These are phyloP conservation scores for Chrysopogon serrulatus DNA, from an alignment of 176 grass and related monocot genomes.

Conservation along the genomic window DNA sequence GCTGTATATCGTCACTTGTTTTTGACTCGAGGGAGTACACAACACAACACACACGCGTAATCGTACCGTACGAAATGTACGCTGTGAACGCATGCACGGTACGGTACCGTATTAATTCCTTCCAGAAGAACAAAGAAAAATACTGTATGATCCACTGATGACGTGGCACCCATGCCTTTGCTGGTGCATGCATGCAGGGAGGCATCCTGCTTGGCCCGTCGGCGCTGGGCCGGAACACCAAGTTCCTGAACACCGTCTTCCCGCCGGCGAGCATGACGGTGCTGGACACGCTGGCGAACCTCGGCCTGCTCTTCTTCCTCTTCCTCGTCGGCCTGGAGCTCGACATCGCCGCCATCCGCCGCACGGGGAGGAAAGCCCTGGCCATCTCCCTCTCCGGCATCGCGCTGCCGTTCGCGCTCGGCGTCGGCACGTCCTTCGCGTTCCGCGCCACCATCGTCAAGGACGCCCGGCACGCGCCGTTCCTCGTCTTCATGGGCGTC, in stretches of 20 bases:
- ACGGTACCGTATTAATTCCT: background rate
- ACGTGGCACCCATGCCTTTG: background rate
- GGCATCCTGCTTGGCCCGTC: constrained; percentile 70
- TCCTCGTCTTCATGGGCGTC: constrained; percentile 83
- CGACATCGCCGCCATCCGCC: constrained; percentile 58
- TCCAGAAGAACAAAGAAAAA: background rate
- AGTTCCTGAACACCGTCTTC: constrained; percentile 58
- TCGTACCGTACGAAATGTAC: background rate
- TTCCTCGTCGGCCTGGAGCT: constrained; percentile 85
- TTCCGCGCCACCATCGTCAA: constrained; percentile 55
- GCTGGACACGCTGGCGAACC: constrained; percentile 70
- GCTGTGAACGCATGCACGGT: background rate
- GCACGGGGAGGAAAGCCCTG: constrained; percentile 54
- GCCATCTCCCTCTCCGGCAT: constrained; percentile 56
- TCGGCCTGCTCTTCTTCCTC: constrained; percentile 77
- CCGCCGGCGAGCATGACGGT: constrained; percentile 58
- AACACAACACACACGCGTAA: background rate
- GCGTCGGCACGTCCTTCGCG: constrained; percentile 54
- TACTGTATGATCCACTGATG: background rate
- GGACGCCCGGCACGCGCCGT: constrained; percentile 19
- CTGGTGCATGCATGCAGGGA: constrained; percentile 30
- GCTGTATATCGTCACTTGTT: background rate
- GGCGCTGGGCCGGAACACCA: constrained; percentile 69
- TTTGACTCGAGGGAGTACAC: background rate
- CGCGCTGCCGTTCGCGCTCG: constrained; percentile 51